Conservation (phyloP, 495 filamentous ascomycete species). For the Talaromyces borbonicus region DNA sequence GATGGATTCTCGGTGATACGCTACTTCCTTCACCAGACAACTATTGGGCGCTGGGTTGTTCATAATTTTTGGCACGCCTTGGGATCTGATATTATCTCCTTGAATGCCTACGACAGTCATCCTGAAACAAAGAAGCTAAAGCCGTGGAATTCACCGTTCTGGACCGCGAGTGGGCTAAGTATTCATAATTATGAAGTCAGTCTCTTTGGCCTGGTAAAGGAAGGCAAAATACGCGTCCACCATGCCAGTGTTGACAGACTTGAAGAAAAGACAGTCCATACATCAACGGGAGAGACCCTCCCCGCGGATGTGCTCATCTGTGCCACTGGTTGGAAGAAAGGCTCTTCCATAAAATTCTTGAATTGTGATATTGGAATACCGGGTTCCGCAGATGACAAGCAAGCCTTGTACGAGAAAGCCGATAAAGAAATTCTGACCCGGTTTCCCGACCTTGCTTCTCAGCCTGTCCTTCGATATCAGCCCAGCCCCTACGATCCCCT, state of each 20-base stretch:
- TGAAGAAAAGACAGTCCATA: constrained; percentile 36
- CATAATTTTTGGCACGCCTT: constrained; percentile 59
- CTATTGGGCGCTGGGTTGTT: constrained; percentile 56
- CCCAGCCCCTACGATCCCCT: constrained; percentile 29
- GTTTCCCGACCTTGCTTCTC: constrained; percentile 52
- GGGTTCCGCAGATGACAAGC: too few species aligned
- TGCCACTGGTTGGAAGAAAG: constrained; percentile 58
- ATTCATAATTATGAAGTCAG: constrained; percentile 63
- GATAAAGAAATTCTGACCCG: constrained; percentile 56
- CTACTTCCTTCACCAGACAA: constrained; percentile 55
- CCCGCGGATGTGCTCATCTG: constrained; percentile 54
- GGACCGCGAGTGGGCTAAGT: constrained; percentile 47
- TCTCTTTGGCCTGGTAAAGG: constrained; percentile 51
- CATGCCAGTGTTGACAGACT: constrained; percentile 51
- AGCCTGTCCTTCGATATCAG: constrained; percentile 20
- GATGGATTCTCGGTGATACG: constrained; percentile 40
- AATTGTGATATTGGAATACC: too few species aligned
- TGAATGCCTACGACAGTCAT: constrained; percentile 50
- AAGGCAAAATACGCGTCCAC: constrained; percentile 48
- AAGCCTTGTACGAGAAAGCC: constrained; percentile 29
- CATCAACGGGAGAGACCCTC: constrained; percentile 46
- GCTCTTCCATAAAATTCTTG: constrained; percentile 54
- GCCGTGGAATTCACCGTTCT: constrained; percentile 56
- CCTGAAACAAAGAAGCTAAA: constrained; percentile 54
- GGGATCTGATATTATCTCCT: constrained; percentile 45